Evolutionary conservation across 768 basidiomycete species (phyloP).

Genomic region (Trametes coccinea): DNA sequence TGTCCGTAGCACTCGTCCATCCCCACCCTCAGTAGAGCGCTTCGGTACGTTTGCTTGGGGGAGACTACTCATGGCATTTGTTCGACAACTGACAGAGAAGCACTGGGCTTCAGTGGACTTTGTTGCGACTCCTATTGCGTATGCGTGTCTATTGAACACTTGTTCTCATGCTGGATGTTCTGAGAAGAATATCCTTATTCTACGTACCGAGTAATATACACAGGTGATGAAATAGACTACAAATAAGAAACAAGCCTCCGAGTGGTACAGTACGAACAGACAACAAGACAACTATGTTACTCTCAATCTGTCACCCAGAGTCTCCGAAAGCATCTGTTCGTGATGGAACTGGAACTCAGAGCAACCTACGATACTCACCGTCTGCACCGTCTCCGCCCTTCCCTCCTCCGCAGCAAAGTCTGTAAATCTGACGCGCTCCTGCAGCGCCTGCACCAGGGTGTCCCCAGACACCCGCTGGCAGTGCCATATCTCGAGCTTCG

Average conservation of each 20-base stretch:
- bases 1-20: too few relatives aligned
- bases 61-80: too few relatives aligned
- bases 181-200: too few relatives aligned
- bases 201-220: too few relatives aligned
- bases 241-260: background rate
- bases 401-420: conserved; percentile 30
- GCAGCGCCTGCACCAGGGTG: conserved; percentile 54
- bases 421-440: conserved; percentile 45
- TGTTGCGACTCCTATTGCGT: too few relatives aligned
- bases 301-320: conserved; percentile 29
- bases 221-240: background rate
- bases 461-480: conserved; percentile 66
- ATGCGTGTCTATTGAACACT: too few relatives aligned
- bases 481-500: conserved; percentile 52
- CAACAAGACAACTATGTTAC: background rate
- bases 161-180: too few relatives aligned
- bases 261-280: too few relatives aligned
- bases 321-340: conserved; percentile 25
- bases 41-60: too few relatives aligned
- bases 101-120: too few relatives aligned
- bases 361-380: conserved; percentile 34
- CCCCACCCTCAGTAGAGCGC: too few relatives aligned
- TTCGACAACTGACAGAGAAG: too few relatives aligned
- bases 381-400: conserved; percentile 26
- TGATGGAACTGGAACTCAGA: conserved; percentile 30